Conservation (phyloP, 768 basidiomycete species). For the Tricholoma matsutake region DNA sequence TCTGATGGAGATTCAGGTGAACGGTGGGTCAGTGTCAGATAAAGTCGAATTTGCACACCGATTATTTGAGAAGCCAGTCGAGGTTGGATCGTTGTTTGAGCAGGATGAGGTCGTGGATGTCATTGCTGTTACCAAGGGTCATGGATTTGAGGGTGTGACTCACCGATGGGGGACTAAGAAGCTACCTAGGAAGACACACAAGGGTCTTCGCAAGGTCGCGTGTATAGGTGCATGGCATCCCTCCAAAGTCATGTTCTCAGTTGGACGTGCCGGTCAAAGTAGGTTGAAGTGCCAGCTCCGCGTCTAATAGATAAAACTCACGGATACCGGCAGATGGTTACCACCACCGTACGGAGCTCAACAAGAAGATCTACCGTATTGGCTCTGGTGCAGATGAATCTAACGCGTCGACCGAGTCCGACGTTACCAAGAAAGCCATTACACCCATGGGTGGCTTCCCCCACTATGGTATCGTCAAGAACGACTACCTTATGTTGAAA, state of each 20-base stretch:
- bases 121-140: conserved; percentile 98
- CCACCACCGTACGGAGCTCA: conserved; percentile 95
- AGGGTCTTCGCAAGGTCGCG: conserved; percentile 99
- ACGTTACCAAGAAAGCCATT: conserved; percentile 90
- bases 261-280: conserved; percentile 99
- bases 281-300: conserved; percentile 31
- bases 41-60: conserved; percentile 95
- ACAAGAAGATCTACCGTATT: conserved; percentile 99
- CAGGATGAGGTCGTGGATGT: conserved; percentile 96
- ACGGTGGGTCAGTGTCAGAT: conserved; percentile 93
- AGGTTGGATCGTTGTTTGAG: conserved; percentile 85
- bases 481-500: conserved; percentile 97
- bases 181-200: conserved; percentile 98
- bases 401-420: conserved; percentile 92
- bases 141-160: conserved; percentile 99
- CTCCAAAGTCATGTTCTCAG: conserved; percentile 99
- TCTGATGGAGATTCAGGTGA: conserved; percentile 99
- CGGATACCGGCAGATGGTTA: conserved; percentile 66
- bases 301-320: conserved; percentile 4
- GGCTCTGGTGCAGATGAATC: conserved; percentile 72
- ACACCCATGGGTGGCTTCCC: conserved; percentile 99
- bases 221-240: conserved; percentile 99
- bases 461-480: conserved; percentile 98
- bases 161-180: conserved; percentile 99
- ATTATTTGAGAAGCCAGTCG: conserved; percentile 95